Base-by-base conservation (phyloP, 768 basidiomycete genomes). In the Austroboletus eburneus region DNA sequence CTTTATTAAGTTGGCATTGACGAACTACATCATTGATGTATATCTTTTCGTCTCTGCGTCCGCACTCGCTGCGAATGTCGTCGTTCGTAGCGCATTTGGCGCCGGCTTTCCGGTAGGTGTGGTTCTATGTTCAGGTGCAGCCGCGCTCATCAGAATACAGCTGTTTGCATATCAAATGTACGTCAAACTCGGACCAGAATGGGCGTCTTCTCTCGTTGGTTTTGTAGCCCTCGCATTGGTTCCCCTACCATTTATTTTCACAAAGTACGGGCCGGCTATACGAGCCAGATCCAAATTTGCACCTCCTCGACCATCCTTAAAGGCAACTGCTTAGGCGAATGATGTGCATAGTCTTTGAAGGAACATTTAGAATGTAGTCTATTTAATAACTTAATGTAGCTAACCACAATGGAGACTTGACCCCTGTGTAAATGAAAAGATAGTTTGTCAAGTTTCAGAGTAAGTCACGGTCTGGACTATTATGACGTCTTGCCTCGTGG, bases 21-120 rank as follows among this genome's bases (percentile, higher is more conserved):
- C 80, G 52, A 83, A 79, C 51, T 85, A 85, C 54, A 74, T 81
- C 29, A 75, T 84, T 34, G 83, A 83, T 60, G 71, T 76, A 4
- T 83, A 83, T 54, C 61, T 79, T 18, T 59, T 69, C 47, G 68
- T 73, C 5, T 74, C 81, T 8, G 80, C 81, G 1, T 79, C 78
- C 9, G 81, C 80, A 1, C 63, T 83, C 9, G 76, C 82, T 2
- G 70, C 72, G 3, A 77, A 59, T 42, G 79, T 77, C 0, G 74
- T 83, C 14, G 58, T 74, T 3, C 74, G 79, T 16, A 80, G 78
- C 52, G 49, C 75, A 9, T 76, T 74, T 40, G 81, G 79, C 25
- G 76, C 77, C 21, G 71, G 59, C 5, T 79, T 79, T 50, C 79
- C 76, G 18, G 48, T 46, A 34, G 9, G 49, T 32, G 30, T 16